A percentile compares a stretch with the other conserved stretches of the same genome.
Evolutionary conservation across 75 land plant genomes (phyloP).

Genomic region (Sequoiadendron giganteum): DNA sequence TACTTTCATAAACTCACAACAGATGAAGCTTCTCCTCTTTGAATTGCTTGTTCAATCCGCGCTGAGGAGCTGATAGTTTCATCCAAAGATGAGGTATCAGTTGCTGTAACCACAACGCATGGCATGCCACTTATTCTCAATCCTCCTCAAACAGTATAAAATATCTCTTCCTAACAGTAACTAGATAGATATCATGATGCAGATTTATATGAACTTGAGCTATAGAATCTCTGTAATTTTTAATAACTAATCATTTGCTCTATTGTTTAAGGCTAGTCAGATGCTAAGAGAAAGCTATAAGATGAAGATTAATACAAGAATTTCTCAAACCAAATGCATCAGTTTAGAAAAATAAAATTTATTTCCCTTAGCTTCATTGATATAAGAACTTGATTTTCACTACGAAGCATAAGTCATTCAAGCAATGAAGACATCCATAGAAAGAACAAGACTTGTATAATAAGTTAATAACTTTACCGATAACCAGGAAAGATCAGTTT

Average conservation of each 20-base stretch:
- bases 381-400: not conserved
- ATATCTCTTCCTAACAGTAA: not conserved
- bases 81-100: constrained; percentile 41
- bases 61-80: constrained; percentile 53
- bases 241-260: not conserved
- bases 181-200: not conserved
- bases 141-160: not conserved
- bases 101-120: constrained; percentile 23
- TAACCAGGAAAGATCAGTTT: not conserved
- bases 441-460: not conserved
- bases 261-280: not conserved
- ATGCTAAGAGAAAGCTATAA: not conserved
- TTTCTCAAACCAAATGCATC: not conserved
- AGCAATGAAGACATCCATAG: not conserved
- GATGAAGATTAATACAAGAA: not conserved
- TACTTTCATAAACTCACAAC: constrained; percentile 44
- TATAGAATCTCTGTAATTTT: not conserved
- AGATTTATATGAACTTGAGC: not conserved
- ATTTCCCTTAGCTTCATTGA: not conserved
- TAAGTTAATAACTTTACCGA: constrained; percentile 1
- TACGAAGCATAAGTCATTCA: not conserved
- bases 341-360: not conserved
- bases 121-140: not conserved
- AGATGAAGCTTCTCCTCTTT: constrained; percentile 71
- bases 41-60: constrained; percentile 63